Base-by-base conservation (phyloP, 2,329 filamentous ascomycete species). In the Fusarium acutatum region DNA sequence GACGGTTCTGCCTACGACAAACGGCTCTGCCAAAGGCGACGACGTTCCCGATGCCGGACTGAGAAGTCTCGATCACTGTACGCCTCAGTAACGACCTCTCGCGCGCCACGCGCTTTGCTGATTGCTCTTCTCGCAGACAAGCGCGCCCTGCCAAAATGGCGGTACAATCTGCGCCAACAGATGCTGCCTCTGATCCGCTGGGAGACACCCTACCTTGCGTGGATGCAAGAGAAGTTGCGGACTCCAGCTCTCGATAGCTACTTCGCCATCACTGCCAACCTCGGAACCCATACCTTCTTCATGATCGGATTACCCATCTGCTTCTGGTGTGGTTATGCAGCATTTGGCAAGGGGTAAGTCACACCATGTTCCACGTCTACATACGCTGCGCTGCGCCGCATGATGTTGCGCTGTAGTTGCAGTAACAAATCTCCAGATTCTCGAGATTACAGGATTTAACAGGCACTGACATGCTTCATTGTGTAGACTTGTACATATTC, bases 281-380 rank as follows among this genome's bases (percentile, higher is more conserved):
- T 98, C 62, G 94, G 96, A 74, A 99, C 96, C 2, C 96, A 99
- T 83, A 99, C 96, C 1, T 98, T 98, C 86, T 99, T 98, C 87
- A 98, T 98, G 95, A 89, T 97, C 75, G 93, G 94, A 66, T 85
- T 99, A 79, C 96, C 96, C 11, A 94, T 98, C 74, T 89, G 97
- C 76, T 98, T 98, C 85, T 99, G 96, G 96, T 97, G 94, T 79
- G 96, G 96, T 60, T 93, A 95, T 83, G 91, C 93, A 47, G 91
- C 89, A 72, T 89, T 97, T 75, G 96, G 94, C 62, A 93, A 96
- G 85, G 95, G 92, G 94, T 97, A 91, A 77, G 92, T 87, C 60
- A 67, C 41, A 34, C 46, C 52, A 60, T 54, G 40, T 43, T 28
- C 47, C 40, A 30, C 56, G 52, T 47, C 58, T 60, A 40, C 43